A percentile compares a stretch with the other conserved stretches of the same genome.
These are phyloP conservation scores for Chalciporus sp. DNA, from an alignment of 1,284 basidiomycete species.

Conservation along the genomic window DNA sequence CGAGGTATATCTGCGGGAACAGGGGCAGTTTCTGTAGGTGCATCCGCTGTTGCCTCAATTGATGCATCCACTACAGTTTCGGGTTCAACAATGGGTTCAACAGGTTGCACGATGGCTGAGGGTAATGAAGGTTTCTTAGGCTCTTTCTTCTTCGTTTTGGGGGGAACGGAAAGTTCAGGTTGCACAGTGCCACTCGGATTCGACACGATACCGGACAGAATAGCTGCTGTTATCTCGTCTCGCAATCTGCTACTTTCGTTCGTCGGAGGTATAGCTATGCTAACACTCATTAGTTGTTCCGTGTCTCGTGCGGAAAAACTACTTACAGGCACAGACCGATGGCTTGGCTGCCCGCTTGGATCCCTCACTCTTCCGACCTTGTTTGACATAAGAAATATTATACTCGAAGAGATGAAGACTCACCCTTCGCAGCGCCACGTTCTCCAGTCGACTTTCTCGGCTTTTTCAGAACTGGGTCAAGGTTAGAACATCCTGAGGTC, in stretches of 20 bases:
- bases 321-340: constrained; percentile 26
- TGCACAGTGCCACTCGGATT: constrained; percentile 3
- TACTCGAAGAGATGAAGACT: not conserved
- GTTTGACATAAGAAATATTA: constrained; percentile 14
- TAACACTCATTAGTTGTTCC: constrained; percentile 24
- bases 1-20: constrained; percentile 1
- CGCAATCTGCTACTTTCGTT: constrained; percentile 18
- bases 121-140: constrained; percentile 6
- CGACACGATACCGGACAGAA: constrained; percentile 11
- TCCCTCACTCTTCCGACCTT: constrained; percentile 8
- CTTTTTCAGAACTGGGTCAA: not conserved
- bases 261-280: constrained; percentile 31
- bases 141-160: constrained; percentile 13
- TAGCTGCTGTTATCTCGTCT: constrained; percentile 27
- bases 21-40: not conserved
- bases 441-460: not conserved
- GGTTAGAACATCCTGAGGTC: constrained; percentile 2
- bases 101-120: not conserved
- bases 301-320: constrained; percentile 3
- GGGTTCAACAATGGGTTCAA: not conserved
- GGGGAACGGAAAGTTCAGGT: constrained; percentile 10
- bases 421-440: constrained; percentile 12
- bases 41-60: constrained; percentile 1
- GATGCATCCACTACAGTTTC: not conserved
- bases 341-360: not conserved